Evolutionary conservation across 164 flowering plant species (phyloP).

Genomic region (Akebia trifoliata): DNA sequence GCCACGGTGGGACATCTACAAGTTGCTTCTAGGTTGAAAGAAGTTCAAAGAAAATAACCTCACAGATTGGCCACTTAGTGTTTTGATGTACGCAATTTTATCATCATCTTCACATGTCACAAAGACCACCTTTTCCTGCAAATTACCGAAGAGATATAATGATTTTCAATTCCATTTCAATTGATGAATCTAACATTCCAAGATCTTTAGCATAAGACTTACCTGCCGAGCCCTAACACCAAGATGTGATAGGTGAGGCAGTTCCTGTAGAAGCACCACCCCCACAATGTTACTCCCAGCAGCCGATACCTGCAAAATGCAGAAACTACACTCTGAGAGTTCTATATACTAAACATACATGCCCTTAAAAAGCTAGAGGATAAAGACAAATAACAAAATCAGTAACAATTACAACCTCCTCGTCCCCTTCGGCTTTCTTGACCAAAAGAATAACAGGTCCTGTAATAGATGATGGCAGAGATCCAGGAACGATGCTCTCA

Average conservation of each 20-base stretch:
- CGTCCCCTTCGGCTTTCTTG: conserved; percentile 95
- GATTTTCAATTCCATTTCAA: not conserved
- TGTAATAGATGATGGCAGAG: conserved; percentile 45
- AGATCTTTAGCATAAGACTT: conserved; percentile 25
- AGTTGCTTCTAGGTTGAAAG: not conserved
- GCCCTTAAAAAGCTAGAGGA: not conserved
- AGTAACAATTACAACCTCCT: conserved; percentile 55
- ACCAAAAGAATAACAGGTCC: conserved; percentile 89
- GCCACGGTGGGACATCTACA: not conserved
- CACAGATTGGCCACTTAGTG: conserved; percentile 55
- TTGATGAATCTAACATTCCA: not conserved
- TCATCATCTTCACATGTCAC: conserved; percentile 98
- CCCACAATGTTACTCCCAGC: conserved; percentile 79
- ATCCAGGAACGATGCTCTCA: conserved; percentile 75
- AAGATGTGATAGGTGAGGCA: conserved; percentile 97
- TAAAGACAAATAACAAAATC: not conserved
- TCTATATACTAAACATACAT: not conserved
- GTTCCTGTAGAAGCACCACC: conserved; percentile 86
- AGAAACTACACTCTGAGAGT: not conserved
- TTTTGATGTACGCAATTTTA: conserved; percentile 38
- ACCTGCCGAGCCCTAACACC: conserved; percentile 98
- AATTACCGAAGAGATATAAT: conserved; percentile 6
- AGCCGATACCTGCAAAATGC: conserved; percentile 64
- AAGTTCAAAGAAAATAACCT: conserved; percentile 40
- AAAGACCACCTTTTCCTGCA: conserved; percentile 91